Evolutionary conservation across 2,329 filamentous ascomycete genomes (phyloP), one percentile per base, ranked within the genome.

Genomic region (Gremmenia infestans): DNA sequence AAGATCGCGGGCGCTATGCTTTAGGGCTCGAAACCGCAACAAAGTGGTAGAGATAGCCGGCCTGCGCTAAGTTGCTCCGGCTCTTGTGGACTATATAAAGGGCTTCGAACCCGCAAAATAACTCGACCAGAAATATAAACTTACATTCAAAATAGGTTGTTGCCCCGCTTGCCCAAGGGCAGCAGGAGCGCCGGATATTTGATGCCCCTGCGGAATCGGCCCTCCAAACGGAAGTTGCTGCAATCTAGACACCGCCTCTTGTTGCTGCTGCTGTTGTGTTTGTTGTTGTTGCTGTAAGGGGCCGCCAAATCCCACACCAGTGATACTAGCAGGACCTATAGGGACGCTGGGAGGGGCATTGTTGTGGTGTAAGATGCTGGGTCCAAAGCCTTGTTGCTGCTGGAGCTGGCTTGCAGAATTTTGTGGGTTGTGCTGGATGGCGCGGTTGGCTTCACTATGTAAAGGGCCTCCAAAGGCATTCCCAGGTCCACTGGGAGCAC

Each of bases 81-180:
- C 28, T 32, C 28, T 32, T 9, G 28, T 32, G 28, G 28, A 9
- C 28, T 32, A 32, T 12, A 12, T 32, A 11, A 32, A 32, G 2
- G 28, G 28, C 9, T 32, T 12, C 28, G 28, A 32, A 9, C 28
- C 28, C 9, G 45, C 23, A 28, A 32, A 48, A 35, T 54, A 37
- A 39, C 49, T 56, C 25, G 37, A 51, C 14, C 42, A 46, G 40
- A 36, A 39, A 35, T 23, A 14, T 53, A 45, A 22, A 73, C 81
- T 75, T 72, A 85, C 82, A 71, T 89, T 89, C 52, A 95, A 74
- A 64, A 95, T 95, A 4, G 90, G 90, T 69, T 94, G 89, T 71
- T 93, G 89, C 39, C 88, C 66, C 28, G 59, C 88, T 72, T 91
- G 88, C 12, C 84, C 81, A 69, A 90, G 78, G 15, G 80, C 80